Percentiles rank a stretch among this genome's conserved stretches.
Evolutionary conservation across 1,139 yeast species (phyloP).

Genomic region (Pichia sp.): DNA sequence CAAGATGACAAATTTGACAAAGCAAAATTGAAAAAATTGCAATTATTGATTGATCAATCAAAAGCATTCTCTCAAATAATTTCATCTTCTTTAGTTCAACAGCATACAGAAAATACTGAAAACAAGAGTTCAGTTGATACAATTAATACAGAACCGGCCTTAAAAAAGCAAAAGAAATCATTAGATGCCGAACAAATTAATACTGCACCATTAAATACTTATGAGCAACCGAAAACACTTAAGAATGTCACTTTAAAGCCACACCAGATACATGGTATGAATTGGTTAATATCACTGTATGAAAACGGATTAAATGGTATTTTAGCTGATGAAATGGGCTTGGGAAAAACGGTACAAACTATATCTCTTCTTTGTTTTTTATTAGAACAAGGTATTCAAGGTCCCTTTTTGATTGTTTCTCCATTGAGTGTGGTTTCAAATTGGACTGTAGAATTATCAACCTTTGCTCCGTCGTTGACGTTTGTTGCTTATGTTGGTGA

Average conservation of each 20-base stretch:
- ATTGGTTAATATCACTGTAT: conserved; percentile 82
- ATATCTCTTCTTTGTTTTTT: conserved; percentile 72
- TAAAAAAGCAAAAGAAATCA: conserved; percentile 8
- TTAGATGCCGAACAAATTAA: neutral
- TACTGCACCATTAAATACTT: conserved; percentile 1
- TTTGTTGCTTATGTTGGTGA: conserved; percentile 63
- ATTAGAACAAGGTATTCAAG: conserved; percentile 70
- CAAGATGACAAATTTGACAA: conserved; percentile 7
- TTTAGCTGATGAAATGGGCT: conserved; percentile 95
- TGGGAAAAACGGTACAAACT: conserved; percentile 88
- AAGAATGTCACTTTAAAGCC: conserved; percentile 68
- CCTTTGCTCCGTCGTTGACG: conserved; percentile 67
- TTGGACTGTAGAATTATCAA: conserved; percentile 68
- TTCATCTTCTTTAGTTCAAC: conserved; percentile 12
- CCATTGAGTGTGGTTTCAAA: conserved; percentile 84
- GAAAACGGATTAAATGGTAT: conserved; percentile 95
- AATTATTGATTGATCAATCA: conserved; percentile 17
- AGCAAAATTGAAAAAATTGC: conserved; percentile 13
- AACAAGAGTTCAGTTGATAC: neutral
- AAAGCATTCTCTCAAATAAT: conserved; percentile 19
- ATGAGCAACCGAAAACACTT: conserved; percentile 56
- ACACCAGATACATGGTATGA: conserved; percentile 85
- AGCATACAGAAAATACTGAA: neutral
- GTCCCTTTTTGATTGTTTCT: conserved; percentile 82
- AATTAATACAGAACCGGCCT: neutral